Conservation (phyloP, 192 early-diverging fungal genomes). For the Bifiguratus adelaidae region DNA sequence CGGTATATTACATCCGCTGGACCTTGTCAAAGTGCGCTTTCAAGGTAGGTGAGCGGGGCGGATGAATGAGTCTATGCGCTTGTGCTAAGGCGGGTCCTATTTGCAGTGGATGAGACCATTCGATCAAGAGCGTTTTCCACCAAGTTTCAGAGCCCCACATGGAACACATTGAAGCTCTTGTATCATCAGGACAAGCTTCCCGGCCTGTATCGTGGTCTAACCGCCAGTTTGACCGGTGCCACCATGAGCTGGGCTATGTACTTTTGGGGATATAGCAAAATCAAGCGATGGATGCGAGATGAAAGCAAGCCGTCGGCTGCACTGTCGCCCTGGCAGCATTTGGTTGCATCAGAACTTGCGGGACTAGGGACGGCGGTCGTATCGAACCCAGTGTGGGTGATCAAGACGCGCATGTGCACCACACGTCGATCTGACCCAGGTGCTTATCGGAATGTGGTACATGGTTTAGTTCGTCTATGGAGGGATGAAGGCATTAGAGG, state of each 20-base stretch:
- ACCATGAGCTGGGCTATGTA: constrained; percentile 95
- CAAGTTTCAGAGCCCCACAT: too few relatives aligned
- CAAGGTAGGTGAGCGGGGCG: constrained; percentile 43
- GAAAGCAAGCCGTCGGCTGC: constrained; percentile 32
- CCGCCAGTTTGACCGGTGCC: constrained; percentile 84
- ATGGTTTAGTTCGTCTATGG: constrained; percentile 48
- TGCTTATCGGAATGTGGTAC: constrained; percentile 53
- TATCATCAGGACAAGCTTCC: constrained; percentile 5
- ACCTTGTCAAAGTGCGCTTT: constrained; percentile 85
- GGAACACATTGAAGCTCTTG: too few relatives aligned
- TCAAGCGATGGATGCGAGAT: constrained; percentile 59
- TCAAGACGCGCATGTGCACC: constrained; percentile 76
- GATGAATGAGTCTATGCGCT: too few relatives aligned
- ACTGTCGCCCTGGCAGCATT: constrained; percentile 66
- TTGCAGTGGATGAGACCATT: too few relatives aligned
- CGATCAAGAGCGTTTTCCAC: too few relatives aligned
- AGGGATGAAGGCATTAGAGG: constrained; percentile 64
- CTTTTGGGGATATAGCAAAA: constrained; percentile 68
- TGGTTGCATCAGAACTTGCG: constrained; percentile 69
- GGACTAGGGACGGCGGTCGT: constrained; percentile 61
- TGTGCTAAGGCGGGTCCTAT: too few relatives aligned
- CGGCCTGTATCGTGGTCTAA: constrained; percentile 86
- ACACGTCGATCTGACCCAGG: constrained; percentile 40
- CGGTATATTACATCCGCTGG: constrained; percentile 78
- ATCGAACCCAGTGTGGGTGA: constrained; percentile 77